Base-by-base conservation (phyloP, 2,329 filamentous ascomycete species). In the Fusarium globosum region DNA sequence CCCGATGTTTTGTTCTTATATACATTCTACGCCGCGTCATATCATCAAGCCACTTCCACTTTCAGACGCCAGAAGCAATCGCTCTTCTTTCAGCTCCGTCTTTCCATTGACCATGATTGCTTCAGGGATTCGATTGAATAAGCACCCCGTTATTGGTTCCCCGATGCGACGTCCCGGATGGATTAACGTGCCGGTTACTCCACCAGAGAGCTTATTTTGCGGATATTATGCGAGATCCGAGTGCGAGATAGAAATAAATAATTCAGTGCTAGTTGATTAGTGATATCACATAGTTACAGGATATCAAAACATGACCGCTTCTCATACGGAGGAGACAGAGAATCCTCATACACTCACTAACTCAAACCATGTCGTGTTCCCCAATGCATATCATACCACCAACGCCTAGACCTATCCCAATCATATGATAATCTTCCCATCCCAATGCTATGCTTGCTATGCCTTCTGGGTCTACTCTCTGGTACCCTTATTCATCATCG, bases 401-500 rank as follows among this genome's bases (percentile, higher is more conserved):
- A 76, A 76, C 68, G 70, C 75, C 63, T 56, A 42, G 65, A 42
- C 55, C 56, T 62, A 71, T 71, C 67, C 67, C 61, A 69, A 67
- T 64, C 39, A 55, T 59, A 48, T 35, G 33, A 68, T 64, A 41
- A 56, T 60, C 43, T 66, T 43, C 38, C 21, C 52, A 63, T 67
- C 52, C 61, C 56, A 61, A 64, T 51, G 18, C 52, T 42, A 55
- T 61, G n/a, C 65, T 49, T 67, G 20, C 41, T 43, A 26, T 48
- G 6, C 49, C 26, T 62, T 55, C 51, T 28, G 33, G 28, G 23
- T 42, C 33, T 41, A 14, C 43, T 60, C 38, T 55, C 35, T 38
- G 36, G 38, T 38, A 45, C 45, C 43, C 30, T 65, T 65, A 78
- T 61, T 89, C 87, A 61, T 88, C 87, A 76, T 90, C 88, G 66